These are phyloP conservation scores for Chrysosporium queenslandicum DNA, from an alignment of 2,329 filamentous ascomycete genomes.

Conservation along the genomic window DNA sequence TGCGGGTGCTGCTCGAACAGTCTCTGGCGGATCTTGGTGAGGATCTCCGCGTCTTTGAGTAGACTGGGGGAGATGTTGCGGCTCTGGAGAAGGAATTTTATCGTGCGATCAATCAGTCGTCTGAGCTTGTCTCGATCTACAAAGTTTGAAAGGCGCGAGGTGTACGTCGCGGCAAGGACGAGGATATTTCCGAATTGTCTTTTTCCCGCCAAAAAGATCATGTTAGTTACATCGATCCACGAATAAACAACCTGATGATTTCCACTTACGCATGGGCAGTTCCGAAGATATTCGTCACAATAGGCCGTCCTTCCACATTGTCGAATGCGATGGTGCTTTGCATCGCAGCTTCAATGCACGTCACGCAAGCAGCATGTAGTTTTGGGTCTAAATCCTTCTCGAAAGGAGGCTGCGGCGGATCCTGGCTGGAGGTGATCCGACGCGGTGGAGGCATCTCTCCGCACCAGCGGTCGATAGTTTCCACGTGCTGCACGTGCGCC, in stretches of 20 bases:
- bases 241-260: background rate
- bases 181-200: conserved; percentile 97
- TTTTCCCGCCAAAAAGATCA: conserved; percentile 18
- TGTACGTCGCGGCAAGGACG: conserved; percentile 73
- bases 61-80: conserved; percentile 66
- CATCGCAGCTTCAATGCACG: conserved; percentile 63
- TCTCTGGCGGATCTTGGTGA: conserved; percentile 44
- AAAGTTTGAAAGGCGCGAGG: conserved; percentile 52
- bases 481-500: conserved; percentile 23
- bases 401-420: conserved; percentile 16
- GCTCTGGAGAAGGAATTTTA: conserved; percentile 61
- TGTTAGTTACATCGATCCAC: background rate
- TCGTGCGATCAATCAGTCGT: conserved; percentile 59
- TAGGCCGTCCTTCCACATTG: conserved; percentile 51
- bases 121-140: conserved; percentile 50
- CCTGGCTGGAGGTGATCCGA: conserved; percentile 15
- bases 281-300: conserved; percentile 93
- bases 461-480: conserved; percentile 26
- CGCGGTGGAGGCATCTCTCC: conserved; percentile 29
- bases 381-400: conserved; percentile 36
- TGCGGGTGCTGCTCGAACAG: conserved; percentile 25
- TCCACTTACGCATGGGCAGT: conserved; percentile 87
- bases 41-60: conserved; percentile 61
- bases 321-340: conserved; percentile 79
- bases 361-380: conserved; percentile 47